Conservation (phyloP, 192 early-diverging fungal species). For the Coemansia sp. region DNA sequence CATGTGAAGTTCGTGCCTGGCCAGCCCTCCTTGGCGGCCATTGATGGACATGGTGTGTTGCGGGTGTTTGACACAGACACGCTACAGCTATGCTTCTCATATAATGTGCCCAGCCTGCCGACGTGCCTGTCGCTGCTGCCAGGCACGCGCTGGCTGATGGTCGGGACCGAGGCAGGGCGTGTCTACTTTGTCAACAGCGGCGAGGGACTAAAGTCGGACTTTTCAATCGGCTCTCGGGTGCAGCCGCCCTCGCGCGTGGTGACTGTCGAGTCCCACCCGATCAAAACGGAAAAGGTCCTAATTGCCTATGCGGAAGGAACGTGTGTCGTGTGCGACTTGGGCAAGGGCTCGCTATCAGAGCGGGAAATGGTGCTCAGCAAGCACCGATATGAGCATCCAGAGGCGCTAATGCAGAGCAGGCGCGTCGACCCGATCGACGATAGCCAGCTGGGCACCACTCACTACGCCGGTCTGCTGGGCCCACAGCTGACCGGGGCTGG, state of each 20-base stretch:
- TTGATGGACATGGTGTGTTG: conserved; percentile 24
- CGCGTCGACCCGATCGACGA: neutral
- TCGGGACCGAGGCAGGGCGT: conserved; percentile 41
- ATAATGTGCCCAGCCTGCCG: conserved; percentile 27
- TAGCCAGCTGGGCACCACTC: neutral
- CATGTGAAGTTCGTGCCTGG: conserved; percentile 21
- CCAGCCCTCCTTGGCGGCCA: conserved; percentile 18
- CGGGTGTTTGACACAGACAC: conserved; percentile 37
- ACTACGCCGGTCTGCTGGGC: neutral
- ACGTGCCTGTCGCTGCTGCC: conserved; percentile 24
- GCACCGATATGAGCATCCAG: conserved; percentile 20
- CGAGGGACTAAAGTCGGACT: conserved; percentile 37
- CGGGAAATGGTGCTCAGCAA: conserved; percentile 21
- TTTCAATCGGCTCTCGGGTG: conserved; percentile 29
- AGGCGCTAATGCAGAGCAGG: neutral
- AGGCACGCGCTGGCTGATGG: conserved; percentile 40
- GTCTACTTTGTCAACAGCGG: conserved; percentile 46
- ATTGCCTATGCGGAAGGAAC: conserved; percentile 35
- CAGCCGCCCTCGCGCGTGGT: conserved; percentile 17
- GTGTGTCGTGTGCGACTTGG: conserved; percentile 37
- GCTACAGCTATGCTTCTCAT: conserved; percentile 22
- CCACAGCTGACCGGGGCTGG: conserved; percentile 19
- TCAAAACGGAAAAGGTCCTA: conserved; percentile 38
- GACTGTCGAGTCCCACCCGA: conserved; percentile 28
- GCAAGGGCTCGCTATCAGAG: conserved; percentile 21